Evolutionary conservation across 2,329 filamentous ascomycete species (phyloP).

Genomic region (Ceratocystiopsis brevicomis): DNA sequence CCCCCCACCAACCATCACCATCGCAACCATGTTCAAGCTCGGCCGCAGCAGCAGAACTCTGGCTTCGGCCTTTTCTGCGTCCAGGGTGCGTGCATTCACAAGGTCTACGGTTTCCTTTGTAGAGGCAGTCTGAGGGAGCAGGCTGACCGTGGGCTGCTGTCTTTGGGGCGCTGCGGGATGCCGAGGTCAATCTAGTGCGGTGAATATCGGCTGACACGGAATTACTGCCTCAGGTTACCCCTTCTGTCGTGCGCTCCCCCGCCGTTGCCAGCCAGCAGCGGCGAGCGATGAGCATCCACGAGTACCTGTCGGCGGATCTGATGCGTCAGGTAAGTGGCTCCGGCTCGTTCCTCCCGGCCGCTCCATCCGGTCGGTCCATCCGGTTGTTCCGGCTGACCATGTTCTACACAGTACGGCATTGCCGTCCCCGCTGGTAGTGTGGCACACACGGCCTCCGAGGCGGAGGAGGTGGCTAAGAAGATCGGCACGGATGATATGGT

Average conservation of each 20-base stretch:
- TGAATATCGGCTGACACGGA: no score
- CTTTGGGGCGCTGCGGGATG: not conserved
- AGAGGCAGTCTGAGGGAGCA: not conserved
- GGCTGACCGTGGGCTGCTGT: not conserved
- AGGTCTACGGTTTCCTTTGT: not conserved
- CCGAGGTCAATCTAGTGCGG: no score
- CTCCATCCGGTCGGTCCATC: no score
- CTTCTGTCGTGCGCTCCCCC: conserved; percentile 35
- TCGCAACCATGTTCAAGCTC: conserved; percentile 62
- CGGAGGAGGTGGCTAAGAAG: conserved; percentile 74
- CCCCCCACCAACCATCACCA: not conserved
- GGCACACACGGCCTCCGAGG: conserved; percentile 67
- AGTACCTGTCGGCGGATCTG: conserved; percentile 90
- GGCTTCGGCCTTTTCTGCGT: conserved; percentile 60
- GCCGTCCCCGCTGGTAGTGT: conserved; percentile 81
- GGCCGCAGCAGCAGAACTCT: conserved; percentile 65
- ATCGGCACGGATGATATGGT: conserved; percentile 95
- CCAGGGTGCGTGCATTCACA: conserved; percentile 36
- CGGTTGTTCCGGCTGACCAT: not conserved
- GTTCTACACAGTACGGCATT: conserved; percentile 58
- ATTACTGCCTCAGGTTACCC: conserved; percentile 10
- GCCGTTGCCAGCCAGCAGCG: conserved; percentile 50
- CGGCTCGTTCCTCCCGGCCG: no score
- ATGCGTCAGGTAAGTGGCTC: conserved; percentile 44
- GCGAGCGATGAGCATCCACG: conserved; percentile 88